A percentile compares a stretch with the other conserved stretches of the same genome.
These are phyloP conservation scores for Fusarium euwallaceae DNA, from an alignment of 2,329 filamentous ascomycete species.

Conservation along the genomic window DNA sequence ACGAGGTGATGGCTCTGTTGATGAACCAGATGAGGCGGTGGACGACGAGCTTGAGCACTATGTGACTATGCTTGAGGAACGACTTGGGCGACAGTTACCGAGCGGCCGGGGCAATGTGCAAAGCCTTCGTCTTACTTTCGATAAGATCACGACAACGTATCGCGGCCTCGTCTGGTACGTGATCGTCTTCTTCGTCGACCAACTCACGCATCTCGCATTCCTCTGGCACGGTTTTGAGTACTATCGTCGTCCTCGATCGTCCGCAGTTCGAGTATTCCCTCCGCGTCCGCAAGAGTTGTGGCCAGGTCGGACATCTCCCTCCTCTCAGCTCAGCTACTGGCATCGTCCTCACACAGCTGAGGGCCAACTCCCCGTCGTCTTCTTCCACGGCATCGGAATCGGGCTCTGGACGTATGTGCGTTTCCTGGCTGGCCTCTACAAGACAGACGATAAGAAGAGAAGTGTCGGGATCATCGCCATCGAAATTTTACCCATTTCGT, in stretches of 20 bases:
- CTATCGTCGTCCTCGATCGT: conserved; percentile 55
- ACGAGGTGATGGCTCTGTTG: conserved; percentile 43
- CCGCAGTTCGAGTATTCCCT: conserved; percentile 64
- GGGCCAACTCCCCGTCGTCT: conserved; percentile 69
- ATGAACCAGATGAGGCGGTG: conserved; percentile 49
- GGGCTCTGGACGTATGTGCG: conserved; percentile 73
- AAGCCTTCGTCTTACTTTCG: conserved; percentile 74
- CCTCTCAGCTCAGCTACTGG: conserved; percentile 72
- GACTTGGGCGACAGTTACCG: conserved; percentile 64
- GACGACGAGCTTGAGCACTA: conserved; percentile 60
- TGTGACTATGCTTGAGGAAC: conserved; percentile 65
- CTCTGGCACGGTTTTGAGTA: conserved; percentile 65
- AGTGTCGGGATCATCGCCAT: conserved; percentile 74
- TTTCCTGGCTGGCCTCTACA: conserved; percentile 67
- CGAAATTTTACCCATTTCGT: conserved; percentile 76
- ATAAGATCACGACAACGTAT: conserved; percentile 71
- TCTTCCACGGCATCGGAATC: conserved; percentile 79
- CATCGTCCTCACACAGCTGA: conserved; percentile 69
- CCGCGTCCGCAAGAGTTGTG: conserved; percentile 66
- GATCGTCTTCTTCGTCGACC: conserved; percentile 68
- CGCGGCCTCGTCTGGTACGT: conserved; percentile 75
- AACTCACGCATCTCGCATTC: conserved; percentile 61
- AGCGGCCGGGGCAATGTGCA: conserved; percentile 68
- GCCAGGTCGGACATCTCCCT: conserved; percentile 61
- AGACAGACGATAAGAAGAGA: conserved; percentile 48